Evolutionary conservation across 805 yeast genomes (phyloP), one percentile per base, ranked within the genome.

Genomic region (Wickerhamiella shivajii): DNA sequence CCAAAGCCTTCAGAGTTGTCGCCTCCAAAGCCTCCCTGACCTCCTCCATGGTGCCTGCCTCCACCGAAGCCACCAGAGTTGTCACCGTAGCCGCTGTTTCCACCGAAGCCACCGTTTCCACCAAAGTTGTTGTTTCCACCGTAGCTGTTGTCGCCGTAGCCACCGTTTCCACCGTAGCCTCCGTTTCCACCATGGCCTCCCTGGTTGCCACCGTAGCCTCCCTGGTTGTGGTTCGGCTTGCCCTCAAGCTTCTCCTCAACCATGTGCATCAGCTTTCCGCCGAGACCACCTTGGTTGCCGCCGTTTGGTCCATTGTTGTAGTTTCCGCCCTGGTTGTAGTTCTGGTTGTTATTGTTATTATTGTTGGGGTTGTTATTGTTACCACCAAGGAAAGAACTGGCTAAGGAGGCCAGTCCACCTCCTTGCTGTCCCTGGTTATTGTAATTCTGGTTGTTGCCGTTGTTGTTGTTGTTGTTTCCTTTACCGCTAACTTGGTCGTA

Each of bases 401-500:
- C n/a, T n/a, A n/a, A n/a, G n/a, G n/a, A n/a, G n/a, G n/a, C 8
- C 27, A 25, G 6, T 5, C 5, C 16, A 10, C 39, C 49, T 25
- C 44, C 49, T 37, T 41, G 36, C 16, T 52, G 50, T 17, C 45
- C 46, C 31, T 43, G 50, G 34, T 50, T 52, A 15, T 47, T 43
- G 42, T 44, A 47, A 30, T 42, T 37, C 39, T 43, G 43, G 38
- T 27, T 16, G 29, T 17, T 17, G 29, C 7, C 7, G 27, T 26
- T 20, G 30, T 29, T 20, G 23, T 34, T 19, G 20, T 34, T 34
- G 11, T 18, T 10, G 22, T 25, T 24, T 14, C 30, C 27, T 9
- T 29, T 29, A 22, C 37, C 37, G 16, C 12, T 7, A 13, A 35
- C 9, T 11, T 18, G 12, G 18, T 30, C 34, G 20, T 29, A 24